These are phyloP conservation scores for Lachnellula willkommii DNA, from an alignment of 2,329 filamentous ascomycete species.

Conservation along the genomic window DNA sequence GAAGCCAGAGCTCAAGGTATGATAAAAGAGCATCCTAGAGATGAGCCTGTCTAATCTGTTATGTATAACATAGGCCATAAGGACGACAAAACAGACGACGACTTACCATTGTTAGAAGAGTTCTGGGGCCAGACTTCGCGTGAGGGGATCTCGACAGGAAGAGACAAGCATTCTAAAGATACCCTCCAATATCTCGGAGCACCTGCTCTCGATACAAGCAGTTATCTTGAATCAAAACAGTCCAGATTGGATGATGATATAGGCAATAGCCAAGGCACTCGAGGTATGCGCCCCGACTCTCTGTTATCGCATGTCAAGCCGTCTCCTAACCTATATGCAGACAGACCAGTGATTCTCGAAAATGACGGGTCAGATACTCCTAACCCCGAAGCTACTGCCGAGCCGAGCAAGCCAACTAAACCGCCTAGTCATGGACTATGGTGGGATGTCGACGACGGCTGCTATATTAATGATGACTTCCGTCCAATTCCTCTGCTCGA, in stretches of 20 bases:
- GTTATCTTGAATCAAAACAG: conserved; percentile 3
- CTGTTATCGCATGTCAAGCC: conserved; percentile 3
- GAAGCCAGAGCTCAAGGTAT: conserved; percentile 9
- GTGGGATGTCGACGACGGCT: conserved; percentile 2
- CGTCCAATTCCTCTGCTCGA: conserved; percentile 11
- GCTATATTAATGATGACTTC: conserved; percentile 8
- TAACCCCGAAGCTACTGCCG: too few species aligned
- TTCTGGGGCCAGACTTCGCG: background rate
- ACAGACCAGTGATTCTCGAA: conserved; percentile 10
- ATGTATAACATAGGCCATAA: conserved; percentile 6
- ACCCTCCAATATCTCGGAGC: conserved; percentile 3
- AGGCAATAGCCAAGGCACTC: conserved; percentile 1
- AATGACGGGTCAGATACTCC: conserved; percentile 1
- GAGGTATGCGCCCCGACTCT: background rate
- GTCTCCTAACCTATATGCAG: conserved; percentile 2
- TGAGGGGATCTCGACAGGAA: conserved; percentile 7
- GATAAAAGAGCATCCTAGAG: conserved; percentile 3
- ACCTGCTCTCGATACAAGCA: conserved; percentile 1
- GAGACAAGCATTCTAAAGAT: conserved; percentile 3
- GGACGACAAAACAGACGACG: conserved; percentile 2
- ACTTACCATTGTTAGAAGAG: conserved; percentile 11
- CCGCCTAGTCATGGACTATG: too few species aligned
- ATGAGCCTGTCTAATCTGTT: conserved; percentile 6
- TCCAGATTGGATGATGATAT: conserved; percentile 1
- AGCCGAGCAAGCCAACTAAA: too few species aligned